These are phyloP conservation scores for Aspergillus sp. DNA, from an alignment of 2,329 filamentous ascomycete genomes.

Conservation along the genomic window DNA sequence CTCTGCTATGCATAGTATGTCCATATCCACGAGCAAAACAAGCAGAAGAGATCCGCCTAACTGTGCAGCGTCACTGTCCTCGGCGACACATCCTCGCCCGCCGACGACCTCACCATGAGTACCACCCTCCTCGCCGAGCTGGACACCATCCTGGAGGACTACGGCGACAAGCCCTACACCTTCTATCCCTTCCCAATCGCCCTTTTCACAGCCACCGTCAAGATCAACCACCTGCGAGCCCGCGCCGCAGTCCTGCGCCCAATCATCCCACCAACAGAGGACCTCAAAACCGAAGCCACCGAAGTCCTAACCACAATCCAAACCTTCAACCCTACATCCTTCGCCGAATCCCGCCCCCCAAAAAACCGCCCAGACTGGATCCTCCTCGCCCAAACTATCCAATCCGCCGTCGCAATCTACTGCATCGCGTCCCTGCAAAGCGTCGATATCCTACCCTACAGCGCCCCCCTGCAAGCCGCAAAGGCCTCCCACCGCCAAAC, in stretches of 20 bases:
- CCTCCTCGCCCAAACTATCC: slow-evolving; percentile 31
- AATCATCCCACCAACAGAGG: background rate
- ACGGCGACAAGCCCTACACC: slow-evolving; percentile 14
- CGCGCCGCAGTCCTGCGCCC: slow-evolving; percentile 5
- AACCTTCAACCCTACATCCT: background rate
- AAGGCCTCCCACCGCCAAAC: background rate
- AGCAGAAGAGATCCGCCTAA: background rate
- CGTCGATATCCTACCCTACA: slow-evolving; percentile 26
- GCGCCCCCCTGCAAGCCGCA: background rate
- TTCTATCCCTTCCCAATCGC: slow-evolving; percentile 33
- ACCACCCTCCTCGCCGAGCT: slow-evolving; percentile 26
- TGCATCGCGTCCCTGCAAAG: slow-evolving; percentile 40
- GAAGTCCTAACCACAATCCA: background rate
- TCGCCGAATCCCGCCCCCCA: background rate
- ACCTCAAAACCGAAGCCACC: background rate
- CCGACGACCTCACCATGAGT: slow-evolving; percentile 29
- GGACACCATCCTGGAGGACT: slow-evolving; percentile 24
- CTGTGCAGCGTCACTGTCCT: slow-evolving; percentile 24
- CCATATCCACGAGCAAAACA: no score
- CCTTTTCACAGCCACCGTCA: slow-evolving; percentile 36
- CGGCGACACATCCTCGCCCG: slow-evolving; percentile 39
- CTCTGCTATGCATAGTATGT: background rate
- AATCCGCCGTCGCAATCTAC: slow-evolving; percentile 35
- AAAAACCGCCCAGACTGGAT: background rate
- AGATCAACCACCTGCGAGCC: slow-evolving; percentile 38